A percentile compares a stretch with the other conserved stretches of the same genome.
Evolutionary conservation across 2,329 filamentous ascomycete genomes (phyloP).

Genomic region (Fusarium haematococcum): DNA sequence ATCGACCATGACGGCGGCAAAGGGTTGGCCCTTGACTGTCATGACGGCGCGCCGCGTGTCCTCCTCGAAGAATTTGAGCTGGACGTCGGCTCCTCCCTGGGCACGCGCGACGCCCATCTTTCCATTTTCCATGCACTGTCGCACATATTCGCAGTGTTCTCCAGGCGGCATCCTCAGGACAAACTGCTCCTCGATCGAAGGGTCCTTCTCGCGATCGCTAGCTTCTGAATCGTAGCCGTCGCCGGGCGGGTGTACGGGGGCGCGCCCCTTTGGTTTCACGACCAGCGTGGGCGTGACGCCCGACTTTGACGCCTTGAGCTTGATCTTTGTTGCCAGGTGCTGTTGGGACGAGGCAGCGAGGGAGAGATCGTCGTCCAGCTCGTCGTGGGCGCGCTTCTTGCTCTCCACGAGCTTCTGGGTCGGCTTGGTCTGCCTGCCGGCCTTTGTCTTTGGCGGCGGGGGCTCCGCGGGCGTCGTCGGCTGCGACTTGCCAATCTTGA

Average conservation of each 20-base stretch:
- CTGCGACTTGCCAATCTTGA: slow-evolving; percentile 56
- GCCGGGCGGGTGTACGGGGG: slow-evolving; percentile 77
- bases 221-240: slow-evolving; percentile 98
- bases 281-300: slow-evolving; percentile 53
- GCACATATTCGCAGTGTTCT: slow-evolving; percentile 85
- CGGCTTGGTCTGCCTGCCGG: slow-evolving; percentile 69
- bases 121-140: slow-evolving; percentile 79
- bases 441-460: slow-evolving; percentile 65
- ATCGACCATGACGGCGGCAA: slow-evolving; percentile 84
- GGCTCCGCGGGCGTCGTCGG: slow-evolving; percentile 52
- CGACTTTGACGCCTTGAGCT: slow-evolving; percentile 58
- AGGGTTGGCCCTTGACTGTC: slow-evolving; percentile 75
- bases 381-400: slow-evolving; percentile 71
- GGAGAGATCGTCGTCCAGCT: slow-evolving; percentile 60
- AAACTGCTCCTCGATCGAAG: slow-evolving; percentile 89
- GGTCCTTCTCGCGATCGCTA: slow-evolving; percentile 88
- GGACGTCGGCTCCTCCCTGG: slow-evolving; percentile 80
- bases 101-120: slow-evolving; percentile 75
- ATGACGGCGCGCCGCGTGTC: slow-evolving; percentile 81
- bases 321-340: slow-evolving; percentile 64
- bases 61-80: slow-evolving; percentile 81
- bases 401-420: slow-evolving; percentile 67
- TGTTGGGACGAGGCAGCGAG: slow-evolving; percentile 39
- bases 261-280: slow-evolving; percentile 74
- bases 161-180: slow-evolving; percentile 90